These are phyloP conservation scores for Cytospora piceicola DNA, from an alignment of 2,329 filamentous ascomycete species.

Conservation along the genomic window DNA sequence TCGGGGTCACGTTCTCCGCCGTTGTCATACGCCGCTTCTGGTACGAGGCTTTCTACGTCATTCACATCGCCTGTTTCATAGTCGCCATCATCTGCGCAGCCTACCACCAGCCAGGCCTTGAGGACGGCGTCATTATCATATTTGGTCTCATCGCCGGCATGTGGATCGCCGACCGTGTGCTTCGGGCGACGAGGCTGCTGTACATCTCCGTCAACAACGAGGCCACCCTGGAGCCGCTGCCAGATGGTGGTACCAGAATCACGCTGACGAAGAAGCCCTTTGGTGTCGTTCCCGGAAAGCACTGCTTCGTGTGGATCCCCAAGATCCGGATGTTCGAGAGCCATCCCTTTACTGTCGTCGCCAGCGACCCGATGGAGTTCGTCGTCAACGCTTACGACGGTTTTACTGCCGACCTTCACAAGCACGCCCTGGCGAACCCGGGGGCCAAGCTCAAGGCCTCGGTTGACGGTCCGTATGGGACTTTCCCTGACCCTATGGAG, in stretches of 20 bases:
- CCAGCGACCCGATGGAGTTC: constrained; percentile 58
- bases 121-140: constrained; percentile 47
- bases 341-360: constrained; percentile 67
- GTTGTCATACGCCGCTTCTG: constrained; percentile 49
- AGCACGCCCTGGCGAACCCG: constrained; percentile 53
- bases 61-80: constrained; percentile 55
- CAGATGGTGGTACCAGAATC: constrained; percentile 59
- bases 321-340: constrained; percentile 59
- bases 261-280: constrained; percentile 54
- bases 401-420: constrained; percentile 61
- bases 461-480: constrained; percentile 64
- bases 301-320: constrained; percentile 69
- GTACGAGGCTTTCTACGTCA: constrained; percentile 61
- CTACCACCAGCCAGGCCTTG: constrained; percentile 56
- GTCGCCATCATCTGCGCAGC: constrained; percentile 52
- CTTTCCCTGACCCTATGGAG: constrained; percentile 53
- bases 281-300: constrained; percentile 56
- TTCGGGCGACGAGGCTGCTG: constrained; percentile 50
- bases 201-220: constrained; percentile 54
- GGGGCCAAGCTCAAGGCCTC: constrained; percentile 54
- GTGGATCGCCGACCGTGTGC: constrained; percentile 55
- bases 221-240: constrained; percentile 57
- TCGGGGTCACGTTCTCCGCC: constrained; percentile 49
- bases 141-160: constrained; percentile 48
- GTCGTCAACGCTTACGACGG: constrained; percentile 62